These are phyloP conservation scores for Sherardia arvensis DNA, from an alignment of 257 asterid species.

Conservation along the genomic window DNA sequence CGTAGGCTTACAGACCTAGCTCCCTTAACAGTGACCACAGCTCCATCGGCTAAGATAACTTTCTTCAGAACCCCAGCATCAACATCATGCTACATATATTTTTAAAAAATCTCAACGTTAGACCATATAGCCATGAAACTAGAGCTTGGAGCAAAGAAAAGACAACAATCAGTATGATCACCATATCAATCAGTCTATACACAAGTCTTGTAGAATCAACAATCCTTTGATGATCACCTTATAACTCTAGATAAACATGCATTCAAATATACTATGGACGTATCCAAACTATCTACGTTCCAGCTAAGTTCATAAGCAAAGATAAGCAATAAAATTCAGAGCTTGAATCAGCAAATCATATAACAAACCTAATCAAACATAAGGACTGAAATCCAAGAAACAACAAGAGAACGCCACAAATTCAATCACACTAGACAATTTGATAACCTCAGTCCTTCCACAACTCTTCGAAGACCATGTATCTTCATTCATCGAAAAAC, in stretches of 20 bases:
- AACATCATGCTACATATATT: conserved; percentile 47
- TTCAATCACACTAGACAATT: neutral
- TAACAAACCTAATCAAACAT: neutral
- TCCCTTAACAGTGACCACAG: conserved; percentile 89
- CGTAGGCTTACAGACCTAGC: conserved; percentile 95
- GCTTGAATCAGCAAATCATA: neutral
- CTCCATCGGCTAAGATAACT: conserved; percentile 86
- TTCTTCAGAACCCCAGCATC: conserved; percentile 82
- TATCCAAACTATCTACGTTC: neutral
- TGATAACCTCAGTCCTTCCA: too few relatives aligned
- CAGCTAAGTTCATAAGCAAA: neutral
- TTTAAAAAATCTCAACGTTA: neutral
- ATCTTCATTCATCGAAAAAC: too few relatives aligned
- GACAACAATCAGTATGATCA: too few relatives aligned
- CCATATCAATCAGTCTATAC: too few relatives aligned
- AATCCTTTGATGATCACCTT: too few relatives aligned
- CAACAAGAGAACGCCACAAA: neutral
- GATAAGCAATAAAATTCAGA: neutral
- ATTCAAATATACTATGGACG: too few relatives aligned
- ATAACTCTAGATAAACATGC: neutral
- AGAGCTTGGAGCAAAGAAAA: too few relatives aligned
- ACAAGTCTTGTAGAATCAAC: too few relatives aligned
- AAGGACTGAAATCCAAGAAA: neutral
- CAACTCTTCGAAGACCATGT: neutral
- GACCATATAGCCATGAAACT: neutral